Conservation (phyloP, 1,139 yeast species). For the Taphrina pruni region DNA sequence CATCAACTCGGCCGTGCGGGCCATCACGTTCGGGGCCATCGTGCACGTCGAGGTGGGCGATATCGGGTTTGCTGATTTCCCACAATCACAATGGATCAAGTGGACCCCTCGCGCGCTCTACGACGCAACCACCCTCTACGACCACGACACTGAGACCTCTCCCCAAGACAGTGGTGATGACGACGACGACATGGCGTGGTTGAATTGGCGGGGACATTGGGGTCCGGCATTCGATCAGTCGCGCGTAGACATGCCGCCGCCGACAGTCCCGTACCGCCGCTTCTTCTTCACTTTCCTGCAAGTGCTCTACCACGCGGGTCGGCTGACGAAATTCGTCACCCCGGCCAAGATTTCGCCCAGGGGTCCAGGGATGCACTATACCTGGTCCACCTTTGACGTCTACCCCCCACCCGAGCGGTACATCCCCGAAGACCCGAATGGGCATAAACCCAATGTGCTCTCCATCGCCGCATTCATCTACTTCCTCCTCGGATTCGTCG, state of each 20-base stretch:
- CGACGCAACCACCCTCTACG: conserved; percentile 17
- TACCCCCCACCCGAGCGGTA: conserved; percentile 27
- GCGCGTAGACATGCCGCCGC: conserved; percentile 35
- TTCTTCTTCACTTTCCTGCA: conserved; percentile 39
- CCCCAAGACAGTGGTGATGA: no score
- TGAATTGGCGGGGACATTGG: conserved; percentile 38
- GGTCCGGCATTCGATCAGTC: conserved; percentile 38
- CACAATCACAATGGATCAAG: conserved; percentile 26
- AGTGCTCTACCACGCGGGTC: conserved; percentile 38
- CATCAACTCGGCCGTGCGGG: conserved; percentile 37
- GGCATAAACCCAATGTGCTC: conserved; percentile 34
- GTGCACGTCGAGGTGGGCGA: conserved; percentile 40
- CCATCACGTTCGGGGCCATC: conserved; percentile 40
- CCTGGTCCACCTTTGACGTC: conserved; percentile 36
- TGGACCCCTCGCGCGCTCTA: conserved; percentile 26
- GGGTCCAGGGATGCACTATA: conserved; percentile 36
- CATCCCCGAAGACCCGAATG: conserved; percentile 39
- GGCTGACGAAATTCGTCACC: conserved; percentile 30
- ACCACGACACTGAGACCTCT: no score
- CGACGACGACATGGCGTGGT: conserved; percentile 7
- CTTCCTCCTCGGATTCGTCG: conserved; percentile 33
- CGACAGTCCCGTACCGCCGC: conserved; percentile 35
- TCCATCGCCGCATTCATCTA: conserved; percentile 35
- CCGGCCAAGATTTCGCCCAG: conserved; percentile 34
- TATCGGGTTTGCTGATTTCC: conserved; percentile 32